These are phyloP conservation scores for Friedmanniomyces simplex DNA, from an alignment of 495 filamentous ascomycete genomes.

Conservation along the genomic window DNA sequence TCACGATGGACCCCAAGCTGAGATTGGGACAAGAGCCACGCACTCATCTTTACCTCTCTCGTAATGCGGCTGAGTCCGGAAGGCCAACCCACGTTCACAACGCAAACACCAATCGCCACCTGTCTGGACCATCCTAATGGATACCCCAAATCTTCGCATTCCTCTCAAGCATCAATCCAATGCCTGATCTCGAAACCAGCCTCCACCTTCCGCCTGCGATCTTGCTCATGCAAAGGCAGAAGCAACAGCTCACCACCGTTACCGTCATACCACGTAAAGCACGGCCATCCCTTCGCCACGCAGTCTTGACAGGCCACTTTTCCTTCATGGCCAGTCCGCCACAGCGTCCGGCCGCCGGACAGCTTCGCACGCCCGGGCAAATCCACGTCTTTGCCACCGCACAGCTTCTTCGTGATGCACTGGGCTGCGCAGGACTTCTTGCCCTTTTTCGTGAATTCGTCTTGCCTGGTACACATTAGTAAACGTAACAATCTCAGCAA, in stretches of 20 bases:
- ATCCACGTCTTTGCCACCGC: not conserved
- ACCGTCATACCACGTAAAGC: conserved; percentile 1
- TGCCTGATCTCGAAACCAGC: conserved; percentile 1
- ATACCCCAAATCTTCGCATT: not conserved
- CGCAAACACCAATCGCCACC: no score
- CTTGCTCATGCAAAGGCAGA: conserved; percentile 5
- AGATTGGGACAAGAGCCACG: no score
- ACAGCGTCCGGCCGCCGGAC: not conserved
- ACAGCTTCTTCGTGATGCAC: conserved; percentile 6
- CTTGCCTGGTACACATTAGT: not conserved
- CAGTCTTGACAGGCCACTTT: conserved; percentile 8
- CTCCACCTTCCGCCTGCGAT: not conserved
- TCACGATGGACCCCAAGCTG: no score
- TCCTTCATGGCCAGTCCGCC: conserved; percentile 1
- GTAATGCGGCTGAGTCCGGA: no score
- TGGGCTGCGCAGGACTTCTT: not conserved
- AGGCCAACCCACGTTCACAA: no score
- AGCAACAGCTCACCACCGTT: conserved; percentile 1
- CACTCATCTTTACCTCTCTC: no score
- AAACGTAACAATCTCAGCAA: not conserved
- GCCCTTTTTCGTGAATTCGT: not conserved
- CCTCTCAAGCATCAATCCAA: conserved; percentile 21
- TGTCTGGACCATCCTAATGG: no score
- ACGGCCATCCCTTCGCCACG: conserved; percentile 2
- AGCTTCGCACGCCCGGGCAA: not conserved